Evolutionary conservation across 1,284 basidiomycete genomes (phyloP).

Genomic region (Erythrobasidium hasegawianum): DNA sequence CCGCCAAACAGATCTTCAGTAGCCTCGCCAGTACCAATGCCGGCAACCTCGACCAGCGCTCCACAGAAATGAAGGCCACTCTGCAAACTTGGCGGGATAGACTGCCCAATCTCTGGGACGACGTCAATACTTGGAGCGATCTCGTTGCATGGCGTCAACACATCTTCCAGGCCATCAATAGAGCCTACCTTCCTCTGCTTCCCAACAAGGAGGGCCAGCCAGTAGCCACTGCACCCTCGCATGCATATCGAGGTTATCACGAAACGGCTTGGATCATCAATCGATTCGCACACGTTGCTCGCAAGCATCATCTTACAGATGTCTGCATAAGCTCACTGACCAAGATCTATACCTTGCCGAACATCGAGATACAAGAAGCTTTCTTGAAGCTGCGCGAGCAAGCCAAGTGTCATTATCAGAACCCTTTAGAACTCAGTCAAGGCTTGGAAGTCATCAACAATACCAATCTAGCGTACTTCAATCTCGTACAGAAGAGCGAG

Average conservation of each 20-base stretch:
- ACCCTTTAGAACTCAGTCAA: conserved; percentile 84
- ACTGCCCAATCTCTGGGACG: conserved; percentile 91
- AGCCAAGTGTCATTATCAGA: conserved; percentile 98
- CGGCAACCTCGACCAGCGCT: conserved; percentile 88
- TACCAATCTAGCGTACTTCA: conserved; percentile 98
- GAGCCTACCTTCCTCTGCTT: conserved; percentile 90
- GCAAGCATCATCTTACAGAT: conserved; percentile 93
- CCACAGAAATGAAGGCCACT: conserved; percentile 90
- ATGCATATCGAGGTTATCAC: conserved; percentile 97
- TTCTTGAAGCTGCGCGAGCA: conserved; percentile 99
- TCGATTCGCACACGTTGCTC: conserved; percentile 97
- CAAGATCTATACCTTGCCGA: conserved; percentile 97
- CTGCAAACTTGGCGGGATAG: conserved; percentile 96
- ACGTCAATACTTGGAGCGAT: conserved; percentile 98
- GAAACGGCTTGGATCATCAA: conserved; percentile 99
- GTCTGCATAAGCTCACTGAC: conserved; percentile 93
- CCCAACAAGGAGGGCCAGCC: conserved; percentile 55
- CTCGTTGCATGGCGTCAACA: conserved; percentile 96
- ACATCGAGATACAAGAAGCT: conserved; percentile 99
- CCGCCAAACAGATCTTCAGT: conserved; percentile 81
- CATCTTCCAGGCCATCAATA: conserved; percentile 87
- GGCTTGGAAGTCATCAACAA: conserved; percentile 99
- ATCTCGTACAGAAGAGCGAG: conserved; percentile 89
- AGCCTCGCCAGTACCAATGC: conserved; percentile 82
- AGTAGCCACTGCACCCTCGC: conserved; percentile 60